Base-by-base conservation (phyloP, 176 grass and related monocot genomes). In the Cymbopogon citratus region DNA sequence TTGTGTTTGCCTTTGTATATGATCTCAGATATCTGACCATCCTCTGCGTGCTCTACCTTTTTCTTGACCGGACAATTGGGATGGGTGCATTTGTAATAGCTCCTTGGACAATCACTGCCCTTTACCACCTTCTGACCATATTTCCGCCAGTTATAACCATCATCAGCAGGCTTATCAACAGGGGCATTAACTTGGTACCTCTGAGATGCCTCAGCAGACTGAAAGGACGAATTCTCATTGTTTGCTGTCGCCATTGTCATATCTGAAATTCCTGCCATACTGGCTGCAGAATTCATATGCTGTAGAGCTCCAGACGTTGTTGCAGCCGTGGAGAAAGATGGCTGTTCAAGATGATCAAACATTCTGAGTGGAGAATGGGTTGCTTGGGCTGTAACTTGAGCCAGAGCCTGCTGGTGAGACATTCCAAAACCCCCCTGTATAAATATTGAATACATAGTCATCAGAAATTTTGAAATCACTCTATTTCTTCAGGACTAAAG, bases 51-150 rank as follows among this genome's bases (percentile, higher is more conserved):
- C 82, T 97, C 94, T 6, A 97, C 84, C 63, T 97, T 97, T 79
- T 97, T 97, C 82, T 89, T 94, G 35, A 97, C 94, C 3, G 91
- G 85, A 79, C 94, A 97, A 87, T 59, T 91, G 49, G 82, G 76
- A 85, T 94, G 89, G 34, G 94, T 94, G 75, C 94, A 97, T 62
- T 93, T 89, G 65, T 97, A 97, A 67, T 97, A 97, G 72, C 94
- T 93, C 57, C 91, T 84, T 2, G 94, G 94, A 63, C 83, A 91
- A 52, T 97, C 91, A 86, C 91, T 97, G 54, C 94, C 94, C 80
- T 94, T 97, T 57, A 97, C 94, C 79, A 97, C 90, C 78, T 97
- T 97, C 85, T 97, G 94, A 62, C 94, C 94, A 75, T 97, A 97
- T 66, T 97, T 97, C 61, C 93, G 85, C 93, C 93, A 96, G 69